Conservation (phyloP, 2,329 filamentous ascomycete genomes). For the Blastomyces silverae region DNA sequence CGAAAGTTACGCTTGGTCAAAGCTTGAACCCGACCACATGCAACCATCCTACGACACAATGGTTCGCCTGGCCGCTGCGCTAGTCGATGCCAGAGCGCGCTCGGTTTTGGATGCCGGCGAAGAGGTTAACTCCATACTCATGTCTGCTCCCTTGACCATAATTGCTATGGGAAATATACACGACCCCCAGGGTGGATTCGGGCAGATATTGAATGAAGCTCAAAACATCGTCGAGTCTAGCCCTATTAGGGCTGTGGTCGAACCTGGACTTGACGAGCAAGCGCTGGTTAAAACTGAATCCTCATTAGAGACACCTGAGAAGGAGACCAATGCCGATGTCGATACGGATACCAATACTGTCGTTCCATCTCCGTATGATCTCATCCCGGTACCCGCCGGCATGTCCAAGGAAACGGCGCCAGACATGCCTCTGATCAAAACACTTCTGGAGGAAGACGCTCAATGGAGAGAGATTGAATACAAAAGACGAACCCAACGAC, state of each 20-base stretch:
- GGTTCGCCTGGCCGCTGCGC: slow-evolving; percentile 39
- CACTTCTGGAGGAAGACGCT: slow-evolving; percentile 17
- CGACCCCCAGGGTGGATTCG: slow-evolving; percentile 24
- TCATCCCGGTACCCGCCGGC: slow-evolving; percentile 5
- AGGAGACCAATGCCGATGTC: not conserved
- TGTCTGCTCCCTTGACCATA: slow-evolving; percentile 34
- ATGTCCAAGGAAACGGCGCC: slow-evolving; percentile 13
- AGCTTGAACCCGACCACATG: slow-evolving; percentile 36
- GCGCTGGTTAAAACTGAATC: not conserved
- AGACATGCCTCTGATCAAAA: slow-evolving; percentile 12
- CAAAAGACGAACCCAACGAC: slow-evolving; percentile 1
- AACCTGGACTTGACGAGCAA: slow-evolving; percentile 2
- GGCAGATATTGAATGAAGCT: slow-evolving; percentile 10
- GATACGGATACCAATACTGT: not conserved
- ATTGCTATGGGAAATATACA: slow-evolving; percentile 36
- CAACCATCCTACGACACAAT: slow-evolving; percentile 42
- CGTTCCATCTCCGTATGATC: slow-evolving; percentile 6
- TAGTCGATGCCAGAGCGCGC: slow-evolving; percentile 33
- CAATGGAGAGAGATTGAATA: slow-evolving; percentile 12
- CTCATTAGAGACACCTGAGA: not conserved
- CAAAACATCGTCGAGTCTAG: not conserved
- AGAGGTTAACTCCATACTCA: slow-evolving; percentile 28
- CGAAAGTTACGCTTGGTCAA: slow-evolving; percentile 32
- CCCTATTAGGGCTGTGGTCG: slow-evolving; percentile 4
- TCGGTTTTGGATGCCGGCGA: slow-evolving; percentile 32